Evolutionary conservation across 2,329 filamentous ascomycete species (phyloP).

Genomic region (Amesomyces nigricolor): DNA sequence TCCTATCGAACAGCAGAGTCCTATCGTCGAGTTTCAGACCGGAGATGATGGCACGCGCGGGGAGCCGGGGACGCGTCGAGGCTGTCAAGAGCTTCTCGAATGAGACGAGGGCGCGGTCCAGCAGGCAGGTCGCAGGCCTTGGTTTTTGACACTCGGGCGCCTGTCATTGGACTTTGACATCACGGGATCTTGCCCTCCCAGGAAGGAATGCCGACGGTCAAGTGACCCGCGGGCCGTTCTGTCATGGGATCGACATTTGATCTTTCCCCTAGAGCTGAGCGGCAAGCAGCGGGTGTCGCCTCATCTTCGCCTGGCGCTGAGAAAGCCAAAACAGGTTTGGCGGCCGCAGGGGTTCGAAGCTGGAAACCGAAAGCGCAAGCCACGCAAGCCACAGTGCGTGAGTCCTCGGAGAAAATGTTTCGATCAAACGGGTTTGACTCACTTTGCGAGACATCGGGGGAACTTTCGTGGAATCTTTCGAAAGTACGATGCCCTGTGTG

Average conservation of each 20-base stretch:
- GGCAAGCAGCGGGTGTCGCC: conserved; percentile 14
- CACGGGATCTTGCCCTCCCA: conserved; percentile 7
- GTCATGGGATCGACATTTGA: conserved; percentile 10
- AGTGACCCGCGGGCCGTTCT: conserved; percentile 11
- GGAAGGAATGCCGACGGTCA: conserved; percentile 8
- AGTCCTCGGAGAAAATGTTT: background rate
- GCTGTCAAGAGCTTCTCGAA: conserved; percentile 4
- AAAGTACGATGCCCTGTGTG: no score
- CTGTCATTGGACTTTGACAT: conserved; percentile 12
- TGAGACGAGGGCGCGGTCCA: conserved; percentile 3
- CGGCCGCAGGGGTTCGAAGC: background rate
- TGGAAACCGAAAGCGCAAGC: conserved; percentile 2
- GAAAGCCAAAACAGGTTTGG: conserved; percentile 8
- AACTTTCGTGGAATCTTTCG: no score
- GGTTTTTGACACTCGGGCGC: conserved; percentile 11
- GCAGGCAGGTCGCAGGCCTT: conserved; percentile 10
- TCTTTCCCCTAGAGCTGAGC: conserved; percentile 10
- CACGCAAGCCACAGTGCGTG: conserved; percentile 10
- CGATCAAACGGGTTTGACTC: background rate
- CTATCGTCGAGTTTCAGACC: conserved; percentile 10
- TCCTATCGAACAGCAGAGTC: background rate
- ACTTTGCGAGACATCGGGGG: background rate
- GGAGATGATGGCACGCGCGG: conserved; percentile 14
- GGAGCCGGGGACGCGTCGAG: conserved; percentile 5
- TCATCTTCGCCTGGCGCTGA: conserved; percentile 4